A percentile compares a stretch with the other conserved stretches of the same genome.
phyloP scores from a whole-genome alignment of 1,139 yeast genomes.

The Suhomyces kunorum region DNA sequence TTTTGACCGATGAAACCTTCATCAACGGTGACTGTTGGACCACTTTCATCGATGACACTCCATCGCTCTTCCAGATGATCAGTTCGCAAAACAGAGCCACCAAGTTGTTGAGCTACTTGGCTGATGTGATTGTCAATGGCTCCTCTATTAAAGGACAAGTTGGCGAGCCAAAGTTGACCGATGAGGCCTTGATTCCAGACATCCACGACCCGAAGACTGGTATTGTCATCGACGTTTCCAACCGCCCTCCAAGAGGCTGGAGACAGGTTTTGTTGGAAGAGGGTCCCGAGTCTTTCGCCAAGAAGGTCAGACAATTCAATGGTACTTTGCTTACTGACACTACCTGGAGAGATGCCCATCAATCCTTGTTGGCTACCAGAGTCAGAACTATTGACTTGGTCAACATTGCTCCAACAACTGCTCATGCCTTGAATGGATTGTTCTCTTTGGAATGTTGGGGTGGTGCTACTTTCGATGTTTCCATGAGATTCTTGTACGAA shows the following conservation, averaged over 20 bases:
- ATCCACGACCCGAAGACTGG: conserved; percentile 63
- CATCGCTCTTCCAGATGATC: conserved; percentile 92
- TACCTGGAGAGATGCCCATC: conserved; percentile 99
- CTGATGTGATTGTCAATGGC: conserved; percentile 93
- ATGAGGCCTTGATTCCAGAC: conserved; percentile 74
- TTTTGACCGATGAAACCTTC: conserved; percentile 89
- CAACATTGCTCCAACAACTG: conserved; percentile 91
- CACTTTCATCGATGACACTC: conserved; percentile 97
- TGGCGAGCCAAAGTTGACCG: conserved; percentile 80
- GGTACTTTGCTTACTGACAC: conserved; percentile 97
- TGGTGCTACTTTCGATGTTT: conserved; percentile 98
- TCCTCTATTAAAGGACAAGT: conserved; percentile 93
- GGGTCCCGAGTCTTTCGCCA: conserved; percentile 89
- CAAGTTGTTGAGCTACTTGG: conserved; percentile 83
- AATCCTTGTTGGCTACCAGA: conserved; percentile 95
- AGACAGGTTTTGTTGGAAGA: conserved; percentile 79
- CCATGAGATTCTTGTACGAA: conserved; percentile 97
- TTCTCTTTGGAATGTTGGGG: conserved; percentile 99
- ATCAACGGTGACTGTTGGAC: conserved; percentile 94
- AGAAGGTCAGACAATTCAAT: conserved; percentile 76
- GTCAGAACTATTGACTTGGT: conserved; percentile 90
- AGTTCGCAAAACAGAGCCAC: conserved; percentile 96
- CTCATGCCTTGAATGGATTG: conserved; percentile 86
- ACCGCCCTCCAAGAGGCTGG: conserved; percentile 79
- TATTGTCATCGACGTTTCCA: conserved; percentile 56